Base-by-base conservation (phyloP, 2,329 filamentous ascomycete species). In the Tympanopsis confertula region DNA sequence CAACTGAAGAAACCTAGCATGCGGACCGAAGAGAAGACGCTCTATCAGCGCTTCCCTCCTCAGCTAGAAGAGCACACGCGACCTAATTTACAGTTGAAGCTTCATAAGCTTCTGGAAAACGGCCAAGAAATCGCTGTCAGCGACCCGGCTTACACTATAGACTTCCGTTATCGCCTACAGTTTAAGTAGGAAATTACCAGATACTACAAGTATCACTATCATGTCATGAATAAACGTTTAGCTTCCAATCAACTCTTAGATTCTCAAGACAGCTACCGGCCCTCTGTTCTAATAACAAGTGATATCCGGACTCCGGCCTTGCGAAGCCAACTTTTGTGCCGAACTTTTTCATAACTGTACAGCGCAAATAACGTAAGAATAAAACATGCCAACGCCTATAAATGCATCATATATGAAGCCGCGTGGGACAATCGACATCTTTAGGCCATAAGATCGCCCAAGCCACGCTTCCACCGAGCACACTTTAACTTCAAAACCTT, bases 1-100 rank as follows among this genome's bases (percentile, higher is more conserved):
- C 91, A 96, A 60, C 69, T 98, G 39, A 96, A 95, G 70, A 88
- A 87, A 55, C 89, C 91, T 1, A 93, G 86, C 5, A 73, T 98
- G 47, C 74, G 87, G 36, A 68, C 66, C 1, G 80, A 89, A 48
- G 74, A 75, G 38, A 91, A 83, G 65, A 91, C 86, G 3, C 68
- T 98, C 32, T 98, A 95, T 57, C 91, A 94, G 69, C 86, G 87
- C 47, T 78, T 73, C 19, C 87, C 91, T 1, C 77, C 80, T 4
- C 76, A 83, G 44, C 63, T 98, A 39, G 86, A 94, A 54, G 77
- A 86, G 61, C 75, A 86, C 62, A 95, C 89, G 1, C 69, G 86
- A 39, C 75, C 78, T 1, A 96, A 98, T 54, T 63, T 98, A 44
- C 66, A 68, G 43, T 85, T 82, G 64, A 91, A 81, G 50, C 65